Evolutionary conservation across 2,329 filamentous ascomycete species (phyloP).

Genomic region (Colletotrichum sojae): DNA sequence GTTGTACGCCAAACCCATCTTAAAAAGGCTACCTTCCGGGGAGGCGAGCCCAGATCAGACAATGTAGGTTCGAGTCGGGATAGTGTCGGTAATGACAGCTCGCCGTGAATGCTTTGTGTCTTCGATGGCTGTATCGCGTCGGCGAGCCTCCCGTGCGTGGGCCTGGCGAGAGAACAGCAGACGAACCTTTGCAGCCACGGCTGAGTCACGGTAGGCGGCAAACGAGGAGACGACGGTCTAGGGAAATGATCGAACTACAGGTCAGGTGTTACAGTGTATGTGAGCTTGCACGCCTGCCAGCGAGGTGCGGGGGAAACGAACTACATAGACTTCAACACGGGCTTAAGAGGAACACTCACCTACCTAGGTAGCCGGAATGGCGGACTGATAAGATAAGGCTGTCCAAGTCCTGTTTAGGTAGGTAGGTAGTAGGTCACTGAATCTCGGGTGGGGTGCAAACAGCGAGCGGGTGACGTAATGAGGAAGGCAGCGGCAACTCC

Average conservation of each 20-base stretch:
- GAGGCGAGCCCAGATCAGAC: background rate
- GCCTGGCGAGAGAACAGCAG: background rate
- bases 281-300: background rate
- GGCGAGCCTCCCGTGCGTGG: background rate
- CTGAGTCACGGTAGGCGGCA: background rate
- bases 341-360: too few species aligned
- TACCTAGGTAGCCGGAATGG: too few species aligned
- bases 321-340: too few species aligned
- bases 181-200: background rate
- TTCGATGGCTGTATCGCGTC: conserved; percentile 1
- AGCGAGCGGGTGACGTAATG: conserved; percentile 13
- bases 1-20: conserved; percentile 93
- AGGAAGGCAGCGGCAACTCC: background rate
- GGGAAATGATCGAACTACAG: background rate
- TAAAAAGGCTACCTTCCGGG: conserved; percentile 37
- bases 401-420: too few species aligned
- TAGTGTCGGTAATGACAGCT: background rate
- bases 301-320: background rate
- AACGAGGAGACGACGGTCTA: background rate
- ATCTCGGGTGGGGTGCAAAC: too few species aligned
- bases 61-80: background rate
- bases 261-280: background rate
- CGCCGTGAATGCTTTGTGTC: background rate
- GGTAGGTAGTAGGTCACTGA: too few species aligned
- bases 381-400: too few species aligned